phyloP scores from a whole-genome alignment of 164 flowering plant genomes.

The Protea cynaroides region DNA sequence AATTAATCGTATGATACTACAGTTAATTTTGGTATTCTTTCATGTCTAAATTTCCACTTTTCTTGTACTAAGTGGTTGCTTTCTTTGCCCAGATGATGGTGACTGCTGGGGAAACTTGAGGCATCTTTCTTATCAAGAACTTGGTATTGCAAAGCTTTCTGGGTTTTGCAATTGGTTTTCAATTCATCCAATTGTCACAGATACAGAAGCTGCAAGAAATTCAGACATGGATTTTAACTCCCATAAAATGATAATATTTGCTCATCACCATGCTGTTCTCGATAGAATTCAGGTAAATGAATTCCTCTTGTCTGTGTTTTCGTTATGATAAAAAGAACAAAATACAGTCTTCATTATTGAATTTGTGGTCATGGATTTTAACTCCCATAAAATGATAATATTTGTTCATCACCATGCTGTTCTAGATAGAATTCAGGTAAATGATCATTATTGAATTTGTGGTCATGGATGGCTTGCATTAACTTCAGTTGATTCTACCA shows the following conservation, averaged over 20 bases:
- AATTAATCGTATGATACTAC: background rate
- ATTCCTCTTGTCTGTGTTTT: background rate
- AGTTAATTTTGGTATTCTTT: background rate
- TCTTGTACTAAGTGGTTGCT: background rate
- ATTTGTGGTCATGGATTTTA: background rate
- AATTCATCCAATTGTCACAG: slow-evolving; percentile 58
- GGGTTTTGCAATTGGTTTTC: slow-evolving; percentile 88
- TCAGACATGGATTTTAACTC: slow-evolving; percentile 26
- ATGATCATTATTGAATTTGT: no score
- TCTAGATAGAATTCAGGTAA: slow-evolving; percentile 82
- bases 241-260: slow-evolving; percentile 88
- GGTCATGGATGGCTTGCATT: no score
- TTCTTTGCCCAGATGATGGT: slow-evolving; percentile 32
- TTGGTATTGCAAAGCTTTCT: slow-evolving; percentile 84
- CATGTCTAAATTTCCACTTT: background rate
- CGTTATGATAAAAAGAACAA: background rate
- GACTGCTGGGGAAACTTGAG: slow-evolving; percentile 17
- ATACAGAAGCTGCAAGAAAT: slow-evolving; percentile 29
- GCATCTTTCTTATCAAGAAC: slow-evolving; percentile 52
- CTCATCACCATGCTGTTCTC: slow-evolving; percentile 88
- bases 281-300: slow-evolving; percentile 70
- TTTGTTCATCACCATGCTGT: slow-evolving; percentile 95
- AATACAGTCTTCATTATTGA: background rate
- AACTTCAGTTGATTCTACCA: background rate
- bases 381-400: slow-evolving; percentile 73